Evolutionary conservation across 306 rosid genomes (phyloP), one percentile per base, ranked within the genome.

Genomic region (Cicer chorassanicum): DNA sequence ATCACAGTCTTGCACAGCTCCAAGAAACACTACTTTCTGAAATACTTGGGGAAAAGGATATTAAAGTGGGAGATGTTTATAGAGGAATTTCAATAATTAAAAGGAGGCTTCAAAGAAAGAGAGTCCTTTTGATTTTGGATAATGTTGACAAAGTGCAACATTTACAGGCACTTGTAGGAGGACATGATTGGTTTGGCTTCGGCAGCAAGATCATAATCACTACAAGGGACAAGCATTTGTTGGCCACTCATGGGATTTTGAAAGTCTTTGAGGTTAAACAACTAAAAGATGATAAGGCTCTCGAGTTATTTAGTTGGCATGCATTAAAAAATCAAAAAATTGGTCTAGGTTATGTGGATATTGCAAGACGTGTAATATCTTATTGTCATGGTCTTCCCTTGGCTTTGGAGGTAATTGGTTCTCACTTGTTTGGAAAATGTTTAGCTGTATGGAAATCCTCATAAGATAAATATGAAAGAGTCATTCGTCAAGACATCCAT

Each of bases 361-460:
- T 19, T 43, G 34, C 71, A 43, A 65, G 19, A 18, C 18, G 40
- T 18, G 53, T 16, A 10, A 16, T 43, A 42, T 65, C 16, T 6
- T 65, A 65, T 43, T 24, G 54, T 65, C 54, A 9, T 2, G 71
- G 71, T 43, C 54, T 43, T 43, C 71, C 54, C 5, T 19, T 65
- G 54, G 71, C 71, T 65, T 65, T 65, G 54, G 71, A 64, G 15
- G 40, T 65, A 10, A 65, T 16, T 18, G 71, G 73, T 29, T 68
- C 73, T 48, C 13, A 68, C 9, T 49, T 68, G 34, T 49, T 29
- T 49, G 45, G 73, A 16, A 68, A 36, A 49, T 29, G 60, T n/a
- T 68, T 68, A 48, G 24, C 1, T 46, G 59, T 68, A 48, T 48
- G 59, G 59, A 68, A 29, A 29, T 68, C 44, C 10, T 16, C 45